Evolutionary conservation across 2,329 filamentous ascomycete species (phyloP).

Genomic region (Dothistroma septosporum): DNA sequence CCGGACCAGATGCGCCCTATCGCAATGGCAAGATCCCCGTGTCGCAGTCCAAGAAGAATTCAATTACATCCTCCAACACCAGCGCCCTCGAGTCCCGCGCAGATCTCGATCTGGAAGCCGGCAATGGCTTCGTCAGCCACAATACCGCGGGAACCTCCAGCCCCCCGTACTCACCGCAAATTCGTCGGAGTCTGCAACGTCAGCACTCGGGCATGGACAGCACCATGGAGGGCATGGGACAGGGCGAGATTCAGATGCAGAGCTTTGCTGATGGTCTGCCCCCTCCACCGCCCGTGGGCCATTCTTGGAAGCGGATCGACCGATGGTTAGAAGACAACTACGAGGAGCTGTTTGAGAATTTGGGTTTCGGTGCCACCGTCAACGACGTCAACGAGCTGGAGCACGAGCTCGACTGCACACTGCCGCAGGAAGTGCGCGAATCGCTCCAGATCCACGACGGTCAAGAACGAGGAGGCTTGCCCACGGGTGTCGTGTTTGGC

Average conservation of each 20-base stretch:
- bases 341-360: slow-evolving; percentile 86
- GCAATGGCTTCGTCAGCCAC: slow-evolving; percentile 59
- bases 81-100: slow-evolving; percentile 79
- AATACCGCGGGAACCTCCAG: slow-evolving; percentile 55
- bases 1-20: slow-evolving; percentile 87
- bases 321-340: slow-evolving; percentile 93
- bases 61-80: slow-evolving; percentile 74
- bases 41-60: slow-evolving; percentile 72
- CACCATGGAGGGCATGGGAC: slow-evolving; percentile 67
- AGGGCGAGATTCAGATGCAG: slow-evolving; percentile 92
- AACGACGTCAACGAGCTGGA: slow-evolving; percentile 98
- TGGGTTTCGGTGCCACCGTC: slow-evolving; percentile 83
- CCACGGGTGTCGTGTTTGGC: slow-evolving; percentile 88
- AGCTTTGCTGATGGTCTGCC: slow-evolving; percentile 88
- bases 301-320: slow-evolving; percentile 94
- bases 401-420: slow-evolving; percentile 88
- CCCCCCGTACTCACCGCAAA: slow-evolving; percentile 82
- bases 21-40: slow-evolving; percentile 83
- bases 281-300: slow-evolving; percentile 77
- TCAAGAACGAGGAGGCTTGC: slow-evolving; percentile 88
- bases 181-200: slow-evolving; percentile 63
- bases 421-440: slow-evolving; percentile 89
- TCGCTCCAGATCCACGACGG: slow-evolving; percentile 89
- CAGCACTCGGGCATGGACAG: slow-evolving; percentile 34
- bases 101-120: slow-evolving; percentile 64